Base-by-base conservation (phyloP, 139 green algal species). In the Closterium sp. region DNA sequence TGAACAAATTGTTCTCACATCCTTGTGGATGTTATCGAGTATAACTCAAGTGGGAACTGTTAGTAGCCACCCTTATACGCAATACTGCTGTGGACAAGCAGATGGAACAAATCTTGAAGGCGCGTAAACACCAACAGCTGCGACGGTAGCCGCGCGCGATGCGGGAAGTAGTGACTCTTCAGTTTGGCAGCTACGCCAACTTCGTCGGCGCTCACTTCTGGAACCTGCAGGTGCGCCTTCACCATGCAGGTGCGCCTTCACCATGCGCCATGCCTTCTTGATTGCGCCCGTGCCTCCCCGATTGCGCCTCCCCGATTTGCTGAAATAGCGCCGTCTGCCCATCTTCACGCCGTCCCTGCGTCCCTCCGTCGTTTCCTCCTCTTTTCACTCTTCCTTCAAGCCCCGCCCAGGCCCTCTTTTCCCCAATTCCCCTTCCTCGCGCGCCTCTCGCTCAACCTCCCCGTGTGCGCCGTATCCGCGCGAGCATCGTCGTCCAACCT, bases 151-250 rank as follows among this genome's bases (percentile, higher is more conserved):
- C n/a, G n/a, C n/a, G n/a, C 70, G 62, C 91, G n/a, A 93, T 93
- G 91, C 70, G 31, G 28, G 97, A 98, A 79, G 89, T 98, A 6
- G 96, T 99, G 28, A 98, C 97, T 0, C 90, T 98, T 11, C 96
- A 97, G 92, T 94, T 98, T 19, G 97, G 97, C 13, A 94, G 85
- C 73, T 97, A 97, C 24, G 96, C 97, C 19, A 98, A 98, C 90
- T 97, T 96, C 86, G 95, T 97, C 0, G 97, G 96, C 5, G 92
- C 97, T 4, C 97, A 99, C 91, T 98, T 96, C 88, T 99, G 97
- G 97, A 98, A 99, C 91, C 92, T 99, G 11, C 97, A 98, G 96
- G 97, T 96, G 32, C 30, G 87, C 85, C n/a, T n/a, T n/a, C n/a
- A n/a, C n/a, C n/a, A n/a, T n/a, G n/a, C n/a, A n/a, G 3, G 10